Evolutionary conservation across 148 eudicot species (phyloP).

Genomic region (Chenopodium berlandieri): DNA sequence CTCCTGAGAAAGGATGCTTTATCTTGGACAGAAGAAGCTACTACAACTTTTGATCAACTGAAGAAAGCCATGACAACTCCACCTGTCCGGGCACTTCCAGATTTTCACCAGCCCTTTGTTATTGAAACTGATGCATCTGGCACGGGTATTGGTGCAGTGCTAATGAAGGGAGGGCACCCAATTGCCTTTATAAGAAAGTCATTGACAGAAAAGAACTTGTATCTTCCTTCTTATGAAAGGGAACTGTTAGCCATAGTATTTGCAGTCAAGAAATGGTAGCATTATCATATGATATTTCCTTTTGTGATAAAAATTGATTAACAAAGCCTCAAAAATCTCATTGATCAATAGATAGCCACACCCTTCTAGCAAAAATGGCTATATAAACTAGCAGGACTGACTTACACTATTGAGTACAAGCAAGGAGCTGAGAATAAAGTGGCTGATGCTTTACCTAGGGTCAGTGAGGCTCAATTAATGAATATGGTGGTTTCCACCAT

Average conservation of each 20-base stretch:
- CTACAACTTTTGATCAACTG: too few relatives aligned
- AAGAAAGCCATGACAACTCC: too few relatives aligned
- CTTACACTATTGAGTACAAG: neutral
- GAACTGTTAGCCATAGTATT: neutral
- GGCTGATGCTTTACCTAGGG: neutral
- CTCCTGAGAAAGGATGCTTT: too few relatives aligned
- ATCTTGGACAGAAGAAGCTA: too few relatives aligned
- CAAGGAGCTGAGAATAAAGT: neutral
- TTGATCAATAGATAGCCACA: neutral
- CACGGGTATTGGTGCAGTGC: too few relatives aligned
- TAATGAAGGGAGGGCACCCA: neutral
- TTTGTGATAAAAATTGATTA: neutral
- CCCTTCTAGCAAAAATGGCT: conserved; percentile 1
- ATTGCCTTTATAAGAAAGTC: neutral
- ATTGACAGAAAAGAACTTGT: neutral
- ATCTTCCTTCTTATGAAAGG: neutral
- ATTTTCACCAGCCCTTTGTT: too few relatives aligned
- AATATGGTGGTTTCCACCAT: neutral
- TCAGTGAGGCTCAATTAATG: neutral
- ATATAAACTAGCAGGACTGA: neutral
- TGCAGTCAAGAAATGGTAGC: neutral
- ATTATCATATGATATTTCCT: neutral
- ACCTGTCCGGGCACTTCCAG: too few relatives aligned
- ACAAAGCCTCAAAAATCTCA: neutral
- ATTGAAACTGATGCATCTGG: too few relatives aligned